phyloP scores from a whole-genome alignment of 345 rosid genomes.

The Hibiscus trionum region DNA sequence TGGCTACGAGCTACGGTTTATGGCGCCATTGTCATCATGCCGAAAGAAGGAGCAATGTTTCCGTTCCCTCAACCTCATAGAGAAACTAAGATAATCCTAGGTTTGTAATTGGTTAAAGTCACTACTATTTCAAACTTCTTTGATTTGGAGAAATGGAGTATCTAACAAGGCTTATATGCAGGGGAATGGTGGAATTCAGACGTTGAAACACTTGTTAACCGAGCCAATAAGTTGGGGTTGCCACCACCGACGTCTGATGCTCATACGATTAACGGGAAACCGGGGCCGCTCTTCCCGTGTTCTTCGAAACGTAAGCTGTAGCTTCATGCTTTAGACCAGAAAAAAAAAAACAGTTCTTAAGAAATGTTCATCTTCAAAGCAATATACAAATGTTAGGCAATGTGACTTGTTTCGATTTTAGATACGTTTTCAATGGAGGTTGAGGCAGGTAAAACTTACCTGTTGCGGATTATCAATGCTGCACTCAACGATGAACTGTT shows the following conservation, averaged over 20 bases:
- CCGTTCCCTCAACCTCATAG: slow-evolving; percentile 65
- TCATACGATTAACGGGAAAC: slow-evolving; percentile 54
- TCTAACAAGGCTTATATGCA: slow-evolving; percentile 8
- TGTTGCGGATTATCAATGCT: slow-evolving; percentile 50
- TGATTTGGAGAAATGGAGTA: background rate
- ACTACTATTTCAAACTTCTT: background rate
- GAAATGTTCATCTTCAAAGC: background rate
- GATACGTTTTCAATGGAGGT: slow-evolving; percentile 38
- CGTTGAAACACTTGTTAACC: slow-evolving; percentile 44
- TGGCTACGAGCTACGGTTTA: slow-evolving; percentile 94
- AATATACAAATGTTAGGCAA: background rate
- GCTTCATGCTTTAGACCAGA: background rate
- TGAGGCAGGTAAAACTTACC: slow-evolving; percentile 39
- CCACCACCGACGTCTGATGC: slow-evolving; percentile 53
- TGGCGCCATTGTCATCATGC: slow-evolving; percentile 73
- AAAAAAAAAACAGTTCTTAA: background rate
- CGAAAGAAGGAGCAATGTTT: slow-evolving; percentile 49
- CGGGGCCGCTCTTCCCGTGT: slow-evolving; percentile 63
- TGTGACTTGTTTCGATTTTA: slow-evolving; percentile 5
- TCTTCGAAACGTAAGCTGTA: slow-evolving; percentile 39
- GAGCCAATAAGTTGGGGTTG: slow-evolving; percentile 42
- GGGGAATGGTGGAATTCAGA: slow-evolving; percentile 66
- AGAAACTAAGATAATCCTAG: slow-evolving; percentile 60
- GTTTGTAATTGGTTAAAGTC: slow-evolving; percentile 20
- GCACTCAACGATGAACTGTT: slow-evolving; percentile 64